Evolutionary conservation across 2,329 filamentous ascomycete genomes (phyloP), one percentile per base, ranked within the genome.

Genomic region (Endothia cerciana): DNA sequence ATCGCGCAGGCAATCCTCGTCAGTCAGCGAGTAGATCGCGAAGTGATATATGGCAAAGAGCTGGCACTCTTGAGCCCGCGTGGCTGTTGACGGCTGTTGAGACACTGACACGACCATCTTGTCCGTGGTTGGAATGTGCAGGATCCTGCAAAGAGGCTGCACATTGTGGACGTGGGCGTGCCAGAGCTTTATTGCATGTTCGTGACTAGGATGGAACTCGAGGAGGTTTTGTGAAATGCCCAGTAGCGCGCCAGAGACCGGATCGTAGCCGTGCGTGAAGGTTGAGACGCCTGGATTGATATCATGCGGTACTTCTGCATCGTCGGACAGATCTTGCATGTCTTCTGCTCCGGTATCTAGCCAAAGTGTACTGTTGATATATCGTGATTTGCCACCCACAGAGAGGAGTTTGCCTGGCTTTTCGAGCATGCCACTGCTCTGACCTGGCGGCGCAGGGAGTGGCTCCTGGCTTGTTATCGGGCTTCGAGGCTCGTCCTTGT

Each of bases 41-140:
- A 77, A 74, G 61, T 76, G 73, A 66, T 82, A 82, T 7, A 82
- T 73, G 62, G 79, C 74, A 70, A 86, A 85, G 70, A 78, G 51
- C 36, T 78, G 66, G 64, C 78, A 78, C 69, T 80, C 75, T 2
- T 78, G 70, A 13, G 55, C 65, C 69, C 72, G 74, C 10, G 73
- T 72, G 2, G 71, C 69, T 10, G 41, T 64, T 40, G 25, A 62
- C 0, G 73, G 74, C 11, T 69, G 36, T 2, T 53, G 63, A 0
- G 71, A 70, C 10, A 67, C 64, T 1, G 22, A 30, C 10, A 69
- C 68, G 19, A 74, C 58, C 65, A 72, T 69, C 8, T 65, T 40
- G 5, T 65, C 70, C 25, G 63, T 70, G 40, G 65, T 72, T 38
- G 63, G 78, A 68, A 68, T 74, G 55, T 69, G 71, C 19, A 74